Evolutionary conservation across 2,329 filamentous ascomycete genomes (phyloP), one percentile per base, ranked within the genome.

Genomic region (Colletotrichum sp.): DNA sequence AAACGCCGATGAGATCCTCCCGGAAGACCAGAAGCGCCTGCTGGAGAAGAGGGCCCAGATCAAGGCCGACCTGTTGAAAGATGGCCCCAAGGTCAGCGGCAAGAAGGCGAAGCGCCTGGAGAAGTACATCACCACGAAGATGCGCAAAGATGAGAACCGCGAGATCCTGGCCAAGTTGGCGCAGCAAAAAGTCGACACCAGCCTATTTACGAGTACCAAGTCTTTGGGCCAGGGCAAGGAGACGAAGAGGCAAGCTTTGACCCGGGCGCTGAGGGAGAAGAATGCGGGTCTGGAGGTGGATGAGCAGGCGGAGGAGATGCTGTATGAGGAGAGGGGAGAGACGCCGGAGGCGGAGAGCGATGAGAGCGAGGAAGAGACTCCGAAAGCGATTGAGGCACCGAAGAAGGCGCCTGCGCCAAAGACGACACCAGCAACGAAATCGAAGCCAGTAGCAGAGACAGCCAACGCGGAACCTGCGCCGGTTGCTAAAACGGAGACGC

Each of bases 131-230:
- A 96, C 99, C 81, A 97, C 91, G 75, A 99, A 99, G 89, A 88
- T 99, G 62, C 95, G 93, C 84, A 98, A 98, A 84, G 97, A 99
- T 82, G 96, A 99, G 84, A 98, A 95, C 81, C 89, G 95, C 32
- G 94, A 93, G 72, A 88, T 99, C 34, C 89, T 99, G 80, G 94
- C 95, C 82, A 96, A 97, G 83, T 89, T 99, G 30, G 95, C 95
- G 21, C 89, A 92, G 77, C 90, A 92, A 71, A 96, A 94, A 81
- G 91, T 97, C 79, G 96, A 99, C 82, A 98, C 95, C 2, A 95
- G 91, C 77, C 87, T 95, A 24, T 93, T 98, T 77, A 90, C 92
- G 74, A 98, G 95, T 83, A 95, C 94, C 69, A 95, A 92, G 79
- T 92, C 92, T 73, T 86, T 99, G 10, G 96, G 96, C 1, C 92